A percentile compares a stretch with the other conserved stretches of the same genome.
Conservation (phyloP, 345 rosid genomes). For the Gossypium rotundifolium region DNA sequence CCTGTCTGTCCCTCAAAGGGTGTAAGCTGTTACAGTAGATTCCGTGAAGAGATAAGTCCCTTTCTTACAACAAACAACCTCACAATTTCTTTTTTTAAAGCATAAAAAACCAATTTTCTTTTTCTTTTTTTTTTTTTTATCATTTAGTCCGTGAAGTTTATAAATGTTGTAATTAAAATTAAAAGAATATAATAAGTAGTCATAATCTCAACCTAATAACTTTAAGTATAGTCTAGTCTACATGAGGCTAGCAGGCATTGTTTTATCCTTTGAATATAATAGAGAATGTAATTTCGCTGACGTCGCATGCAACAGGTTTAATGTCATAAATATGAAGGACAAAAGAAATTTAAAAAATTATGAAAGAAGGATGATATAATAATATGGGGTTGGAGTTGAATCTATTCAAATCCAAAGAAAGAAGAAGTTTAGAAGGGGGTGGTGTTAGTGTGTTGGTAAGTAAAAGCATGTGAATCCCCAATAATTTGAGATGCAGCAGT, state of each 20-base stretch:
- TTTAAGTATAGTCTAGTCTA: too few relatives aligned
- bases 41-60: not conserved
- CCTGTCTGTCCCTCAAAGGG: not conserved
- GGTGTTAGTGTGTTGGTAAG: not conserved
- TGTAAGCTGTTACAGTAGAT: not conserved
- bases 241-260: too few relatives aligned
- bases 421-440: not conserved
- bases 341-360: too few relatives aligned
- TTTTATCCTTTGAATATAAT: too few relatives aligned
- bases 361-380: too few relatives aligned
- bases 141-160: not conserved
- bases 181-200: too few relatives aligned
- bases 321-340: too few relatives aligned
- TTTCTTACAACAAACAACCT: not conserved
- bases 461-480: conserved; percentile 59
- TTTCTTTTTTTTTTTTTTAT: too few relatives aligned
- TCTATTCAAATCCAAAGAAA: not conserved
- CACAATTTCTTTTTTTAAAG: not conserved
- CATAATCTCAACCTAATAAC: too few relatives aligned
- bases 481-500: conserved; percentile 54
- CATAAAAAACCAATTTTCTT: not conserved
- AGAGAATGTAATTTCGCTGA: not conserved
- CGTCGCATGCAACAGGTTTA: not conserved
- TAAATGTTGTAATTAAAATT: not conserved
- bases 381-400: too few relatives aligned